A percentile compares a stretch with the other conserved stretches of the same genome.
phyloP scores from a whole-genome alignment of 208 protist species.

The Novymonas esmeraldas region DNA sequence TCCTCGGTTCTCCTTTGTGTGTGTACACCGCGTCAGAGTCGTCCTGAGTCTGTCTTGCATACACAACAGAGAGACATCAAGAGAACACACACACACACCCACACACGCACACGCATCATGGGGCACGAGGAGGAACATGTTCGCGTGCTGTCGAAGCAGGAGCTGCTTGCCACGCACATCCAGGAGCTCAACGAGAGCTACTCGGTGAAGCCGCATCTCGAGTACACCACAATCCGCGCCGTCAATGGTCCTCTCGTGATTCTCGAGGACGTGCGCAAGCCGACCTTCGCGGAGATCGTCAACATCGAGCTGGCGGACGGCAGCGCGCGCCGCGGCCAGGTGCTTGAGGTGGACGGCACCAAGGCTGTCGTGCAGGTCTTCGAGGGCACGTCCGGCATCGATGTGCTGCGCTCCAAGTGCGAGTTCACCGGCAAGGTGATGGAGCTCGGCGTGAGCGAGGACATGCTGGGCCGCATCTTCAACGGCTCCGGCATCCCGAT shows the following conservation, averaged over 20 bases:
- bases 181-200: constrained; percentile 70
- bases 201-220: constrained; percentile 87
- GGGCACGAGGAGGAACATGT: constrained; percentile 48
- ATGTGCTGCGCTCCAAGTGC: constrained; percentile 95
- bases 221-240: constrained; percentile 98
- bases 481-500: constrained; percentile 99
- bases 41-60: too few relatives aligned
- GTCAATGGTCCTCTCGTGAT: constrained; percentile 99
- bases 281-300: constrained; percentile 99
- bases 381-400: constrained; percentile 99
- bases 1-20: background rate
- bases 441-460: constrained; percentile 98
- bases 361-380: constrained; percentile 99
- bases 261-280: constrained; percentile 98
- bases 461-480: constrained; percentile 99
- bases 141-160: constrained; percentile 85
- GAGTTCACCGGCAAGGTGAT: constrained; percentile 99
- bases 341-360: constrained; percentile 98
- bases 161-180: constrained; percentile 84
- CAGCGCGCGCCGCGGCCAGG: constrained; percentile 95
- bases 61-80: too few relatives aligned
- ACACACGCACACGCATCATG: constrained; percentile 30
- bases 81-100: too few relatives aligned
- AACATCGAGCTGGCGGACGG: constrained; percentile 98
- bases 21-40: too few relatives aligned